These are phyloP conservation scores for Mortierella sp. DNA, from an alignment of 371 early-diverging fungal species.

Conservation along the genomic window DNA sequence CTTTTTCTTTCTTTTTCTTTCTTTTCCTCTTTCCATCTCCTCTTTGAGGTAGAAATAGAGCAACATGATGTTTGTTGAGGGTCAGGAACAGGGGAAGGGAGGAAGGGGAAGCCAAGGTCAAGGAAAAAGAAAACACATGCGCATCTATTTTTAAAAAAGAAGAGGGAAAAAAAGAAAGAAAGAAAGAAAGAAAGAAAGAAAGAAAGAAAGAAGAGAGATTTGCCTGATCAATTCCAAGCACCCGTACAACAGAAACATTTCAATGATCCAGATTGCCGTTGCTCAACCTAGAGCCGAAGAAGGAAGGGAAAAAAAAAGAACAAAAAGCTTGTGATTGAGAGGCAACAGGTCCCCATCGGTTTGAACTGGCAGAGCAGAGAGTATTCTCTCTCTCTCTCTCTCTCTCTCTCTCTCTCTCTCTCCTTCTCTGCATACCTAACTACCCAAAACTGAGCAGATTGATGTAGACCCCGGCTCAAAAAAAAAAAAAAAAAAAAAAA, in stretches of 20 bases:
- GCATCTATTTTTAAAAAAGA: background rate
- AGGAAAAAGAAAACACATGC: background rate
- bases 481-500: slow-evolving; percentile 23
- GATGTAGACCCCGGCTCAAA: slow-evolving; percentile 29
- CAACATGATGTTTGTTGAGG: too few species aligned
- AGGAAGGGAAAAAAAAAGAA: slow-evolving; percentile 1
- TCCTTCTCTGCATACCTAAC: too few species aligned
- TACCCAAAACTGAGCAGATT: background rate
- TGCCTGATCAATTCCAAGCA: slow-evolving; percentile 42
- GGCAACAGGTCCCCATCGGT: background rate
- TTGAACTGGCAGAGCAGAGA: background rate
- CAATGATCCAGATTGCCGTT: slow-evolving; percentile 48
- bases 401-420: background rate
- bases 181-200: background rate
- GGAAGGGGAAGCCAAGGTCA: too few species aligned
- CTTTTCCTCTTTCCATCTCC: too few species aligned
- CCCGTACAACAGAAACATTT: slow-evolving; percentile 54
- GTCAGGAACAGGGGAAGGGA: too few species aligned
- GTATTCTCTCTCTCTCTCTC: background rate
- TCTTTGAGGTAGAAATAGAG: too few species aligned
- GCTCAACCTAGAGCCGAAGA: slow-evolving; percentile 52
- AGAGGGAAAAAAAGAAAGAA: background rate
- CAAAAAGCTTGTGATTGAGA: background rate
- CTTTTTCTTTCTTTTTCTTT: too few species aligned
- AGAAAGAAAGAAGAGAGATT: background rate